A percentile compares a stretch with the other conserved stretches of the same genome.
Evolutionary conservation across 1,284 basidiomycete species (phyloP).

Genomic region (Microbotryum violaceum): DNA sequence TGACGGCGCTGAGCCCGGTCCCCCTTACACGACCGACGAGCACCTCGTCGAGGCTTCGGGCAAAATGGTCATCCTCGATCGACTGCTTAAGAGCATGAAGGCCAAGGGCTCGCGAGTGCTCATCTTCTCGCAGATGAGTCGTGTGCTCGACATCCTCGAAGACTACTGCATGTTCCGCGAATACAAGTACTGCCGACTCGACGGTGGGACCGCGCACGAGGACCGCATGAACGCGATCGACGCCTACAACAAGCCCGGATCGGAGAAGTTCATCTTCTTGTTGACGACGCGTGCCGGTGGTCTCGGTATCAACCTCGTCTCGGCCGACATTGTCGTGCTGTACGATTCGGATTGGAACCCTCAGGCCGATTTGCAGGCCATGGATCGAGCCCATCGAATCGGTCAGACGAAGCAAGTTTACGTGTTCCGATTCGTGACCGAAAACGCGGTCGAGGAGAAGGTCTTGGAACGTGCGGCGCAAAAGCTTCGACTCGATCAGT

Average conservation of each 20-base stretch:
- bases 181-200: conserved; percentile 94
- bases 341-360: conserved; percentile 90
- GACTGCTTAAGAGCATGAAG: conserved; percentile 79
- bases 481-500: conserved; percentile 89
- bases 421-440: conserved; percentile 95
- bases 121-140: conserved; percentile 98
- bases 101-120: conserved; percentile 87
- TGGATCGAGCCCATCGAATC: conserved; percentile 98
- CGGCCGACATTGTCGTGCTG: conserved; percentile 91
- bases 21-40: conserved; percentile 96
- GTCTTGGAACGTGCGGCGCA: conserved; percentile 96
- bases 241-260: conserved; percentile 91
- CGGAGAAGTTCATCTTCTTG: conserved; percentile 95
- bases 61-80: conserved; percentile 97
- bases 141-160: conserved; percentile 88
- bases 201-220: conserved; percentile 90
- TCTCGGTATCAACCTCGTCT: conserved; percentile 92
- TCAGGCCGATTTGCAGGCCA: conserved; percentile 86
- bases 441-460: conserved; percentile 91
- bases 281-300: conserved; percentile 98
- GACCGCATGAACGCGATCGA: conserved; percentile 94
- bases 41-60: conserved; percentile 91
- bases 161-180: conserved; percentile 92
- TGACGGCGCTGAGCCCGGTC: conserved; percentile 90
- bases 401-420: conserved; percentile 99